Evolutionary conservation across 225 moss, liverwort and hornwort species (phyloP).

Genomic region (Marchantia polymorpha): DNA sequence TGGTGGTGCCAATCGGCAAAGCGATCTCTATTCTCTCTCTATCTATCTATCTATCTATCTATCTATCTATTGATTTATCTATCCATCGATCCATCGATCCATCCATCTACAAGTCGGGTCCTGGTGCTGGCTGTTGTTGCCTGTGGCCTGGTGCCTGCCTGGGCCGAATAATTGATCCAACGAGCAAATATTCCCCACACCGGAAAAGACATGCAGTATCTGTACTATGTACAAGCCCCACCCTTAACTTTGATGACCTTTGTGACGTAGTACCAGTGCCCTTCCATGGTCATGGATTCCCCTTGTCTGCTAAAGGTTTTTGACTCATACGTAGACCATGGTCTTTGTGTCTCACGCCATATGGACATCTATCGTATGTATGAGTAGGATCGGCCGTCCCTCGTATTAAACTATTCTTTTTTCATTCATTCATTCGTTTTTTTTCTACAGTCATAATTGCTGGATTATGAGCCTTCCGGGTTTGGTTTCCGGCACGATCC

Average conservation of each 20-base stretch:
- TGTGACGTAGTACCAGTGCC: not conserved
- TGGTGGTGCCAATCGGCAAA: too few relatives aligned
- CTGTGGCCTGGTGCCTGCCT: not conserved
- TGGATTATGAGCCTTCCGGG: too few relatives aligned
- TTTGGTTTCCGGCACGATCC: too few relatives aligned
- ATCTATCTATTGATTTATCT: too few relatives aligned
- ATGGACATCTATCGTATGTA: not conserved
- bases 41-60: too few relatives aligned
- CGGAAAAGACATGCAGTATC: not conserved
- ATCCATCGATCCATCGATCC: too few relatives aligned
- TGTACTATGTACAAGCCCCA: not conserved
- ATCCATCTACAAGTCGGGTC: too few relatives aligned
- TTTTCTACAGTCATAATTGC: too few relatives aligned
- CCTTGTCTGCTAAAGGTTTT: conserved; percentile 2
- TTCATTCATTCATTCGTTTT: too few relatives aligned
- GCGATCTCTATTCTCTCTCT: too few relatives aligned
- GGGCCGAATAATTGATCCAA: not conserved
- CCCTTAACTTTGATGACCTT: not conserved
- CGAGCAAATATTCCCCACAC: not conserved
- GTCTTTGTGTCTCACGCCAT: not conserved
- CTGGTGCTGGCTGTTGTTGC: not conserved
- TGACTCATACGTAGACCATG: conserved; percentile 6
- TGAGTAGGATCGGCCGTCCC: not conserved
- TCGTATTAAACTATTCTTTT: not conserved
- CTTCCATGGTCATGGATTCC: not conserved